Evolutionary conservation across 2,329 filamentous ascomycete genomes (phyloP).

Genomic region (Emergomyces africanus): DNA sequence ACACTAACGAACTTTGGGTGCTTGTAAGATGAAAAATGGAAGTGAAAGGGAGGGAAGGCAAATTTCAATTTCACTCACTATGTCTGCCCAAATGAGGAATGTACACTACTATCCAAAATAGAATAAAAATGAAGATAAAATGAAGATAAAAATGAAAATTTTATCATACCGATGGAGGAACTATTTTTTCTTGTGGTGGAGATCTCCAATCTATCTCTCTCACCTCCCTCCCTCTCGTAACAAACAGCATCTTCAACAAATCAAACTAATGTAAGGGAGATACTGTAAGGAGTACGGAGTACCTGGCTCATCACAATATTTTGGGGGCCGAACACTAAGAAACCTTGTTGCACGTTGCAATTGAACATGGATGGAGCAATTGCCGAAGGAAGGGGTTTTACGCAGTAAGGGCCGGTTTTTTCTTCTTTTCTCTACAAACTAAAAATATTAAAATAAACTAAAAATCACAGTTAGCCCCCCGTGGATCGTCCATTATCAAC

Average conservation of each 20-base stretch:
- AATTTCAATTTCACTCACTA: background rate
- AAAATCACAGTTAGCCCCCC: background rate
- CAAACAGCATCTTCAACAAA: background rate
- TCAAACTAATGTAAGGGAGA: background rate
- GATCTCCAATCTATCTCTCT: too few relatives aligned
- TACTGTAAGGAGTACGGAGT: too few relatives aligned
- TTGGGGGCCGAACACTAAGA: background rate
- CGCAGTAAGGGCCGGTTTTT: background rate
- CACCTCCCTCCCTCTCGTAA: background rate
- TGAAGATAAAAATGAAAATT: background rate
- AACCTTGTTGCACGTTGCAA: background rate
- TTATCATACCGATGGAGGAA: background rate
- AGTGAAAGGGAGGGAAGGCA: background rate
- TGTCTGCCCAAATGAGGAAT: background rate
- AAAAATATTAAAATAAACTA: background rate
- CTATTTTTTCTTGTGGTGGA: background rate
- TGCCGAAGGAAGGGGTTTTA: background rate
- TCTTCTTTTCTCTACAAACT: background rate
- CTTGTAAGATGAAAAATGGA: background rate
- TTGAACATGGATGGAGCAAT: background rate
- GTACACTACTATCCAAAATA: background rate
- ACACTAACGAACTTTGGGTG: background rate
- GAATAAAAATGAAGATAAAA: background rate
- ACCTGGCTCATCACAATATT: background rate
- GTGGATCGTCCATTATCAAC: background rate